Evolutionary conservation across 2,329 filamentous ascomycete genomes (phyloP), one percentile per base, ranked within the genome.

Genomic region (Apiospora sp.): DNA sequence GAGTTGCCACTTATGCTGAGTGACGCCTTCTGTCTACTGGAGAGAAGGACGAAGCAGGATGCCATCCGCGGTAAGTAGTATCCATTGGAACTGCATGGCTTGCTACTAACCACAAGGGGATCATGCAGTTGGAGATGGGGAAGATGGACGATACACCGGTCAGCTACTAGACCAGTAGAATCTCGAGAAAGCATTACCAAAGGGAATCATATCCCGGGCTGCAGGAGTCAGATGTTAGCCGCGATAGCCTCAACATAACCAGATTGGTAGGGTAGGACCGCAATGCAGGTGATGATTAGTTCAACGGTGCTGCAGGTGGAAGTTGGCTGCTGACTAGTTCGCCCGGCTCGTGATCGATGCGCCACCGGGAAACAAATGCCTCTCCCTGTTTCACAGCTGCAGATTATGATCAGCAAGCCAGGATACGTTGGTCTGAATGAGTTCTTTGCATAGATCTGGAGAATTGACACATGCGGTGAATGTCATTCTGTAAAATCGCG

Each of bases 351-450:
- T 61, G 54, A 61, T 37, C 30, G 54, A 61, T 61, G 19, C 19
- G 30, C 54, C 54, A 37, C 30, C n/a, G 30, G 30, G 14, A 30
- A 37, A 61, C 54, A 61, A 61, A 61, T 61, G 54, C 54, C 30
- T 61, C 54, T 24, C 51, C 51, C 16, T 14, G 12, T 68, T 22
- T 24, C 44, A 22, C 4, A 22, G 41, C 10, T 68, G 41, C 67
- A 44, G 41, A 27, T 68, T 46, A 22, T n/a, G 44, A 68, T 34
- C 44, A 44, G 67, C 67, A 68, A 68, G 67, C 41, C n/a, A 44
- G 13, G 67, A 8, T 16, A 68, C 8, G n/a, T 30, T 27, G 41
- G 41, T n/a, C 13, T 48, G 41, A 13, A 30, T 13, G 22, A 43
- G 22, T 44, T 13, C 8, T 30, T 37, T 13, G 24, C 49, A 13